Evolutionary conservation across 2,329 filamentous ascomycete species (phyloP), one percentile per base, ranked within the genome.

Genomic region (Microcyclosporella mali): DNA sequence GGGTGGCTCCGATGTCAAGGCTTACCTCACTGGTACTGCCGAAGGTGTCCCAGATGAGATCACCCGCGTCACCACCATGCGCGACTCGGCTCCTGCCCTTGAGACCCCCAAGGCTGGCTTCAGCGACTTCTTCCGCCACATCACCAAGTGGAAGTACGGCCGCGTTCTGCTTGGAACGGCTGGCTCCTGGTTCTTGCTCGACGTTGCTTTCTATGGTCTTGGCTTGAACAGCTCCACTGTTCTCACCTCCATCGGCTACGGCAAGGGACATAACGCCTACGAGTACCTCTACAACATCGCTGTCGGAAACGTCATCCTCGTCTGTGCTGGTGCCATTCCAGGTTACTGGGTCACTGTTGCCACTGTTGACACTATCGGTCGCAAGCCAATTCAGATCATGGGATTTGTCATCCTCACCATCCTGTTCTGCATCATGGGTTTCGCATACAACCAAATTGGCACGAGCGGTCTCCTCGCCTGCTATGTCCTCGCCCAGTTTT

Each of bases 321-420:
- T 88, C 53, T 79, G 84, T 46, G 85, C 85, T 3, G 85, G 85
- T 44, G 82, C 85, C 36, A 84, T 89, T 11, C 85, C 85, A 0
- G 85, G 85, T 11, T 89, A 89, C 71, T 89, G 85, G 85, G 76
- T 87, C 12, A 85, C 84, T 0, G 84, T 88, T 4, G 79, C 79
- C 10, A 79, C 78, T 1, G 78, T 88, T 43, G 85, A 90, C 65
- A 84, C 75, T 1, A 56, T 88, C 11, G 85, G 85, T 41, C 82
- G 85, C 57, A 88, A 87, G 70, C 78, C 84, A 1, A 87, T 90
- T 44, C 86, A 86, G 66, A 66, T 84, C 42, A 73, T 70, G 47
- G 70, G 70, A 28, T 73, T 73, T 57, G 56, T 58, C 46, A 63
- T 72, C 43, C 61, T 73, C 2, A 73, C 70, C 43, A 62, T 69